Evolutionary conservation across 257 asterid species (phyloP), one percentile per base, ranked within the genome.

Genomic region (Vinca minor): DNA sequence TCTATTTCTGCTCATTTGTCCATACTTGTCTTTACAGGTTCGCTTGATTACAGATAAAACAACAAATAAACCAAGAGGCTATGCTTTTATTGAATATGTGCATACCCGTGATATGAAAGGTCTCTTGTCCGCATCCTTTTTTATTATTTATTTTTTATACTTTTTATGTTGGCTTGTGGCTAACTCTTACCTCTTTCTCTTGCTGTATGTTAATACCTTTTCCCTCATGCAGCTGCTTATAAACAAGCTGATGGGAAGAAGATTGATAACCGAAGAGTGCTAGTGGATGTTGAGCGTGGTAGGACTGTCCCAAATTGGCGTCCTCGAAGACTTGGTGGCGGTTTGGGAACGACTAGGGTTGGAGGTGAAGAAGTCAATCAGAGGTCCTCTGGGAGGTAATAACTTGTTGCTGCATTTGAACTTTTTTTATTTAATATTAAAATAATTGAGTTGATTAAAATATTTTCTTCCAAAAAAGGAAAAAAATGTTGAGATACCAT

Each of bases 251-350:
- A 92, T 81, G 98, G 98, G 71, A 89, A 82, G 79, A 92, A 92
- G 81, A 78, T 92, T 72, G 96, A 92, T 82, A 89, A 89, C 66
- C 78, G 89, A 71, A 82, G 98, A 78, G 98, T 92, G 75, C 83
- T 92, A 71, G 98, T 92, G 73, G 98, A 92, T 80, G 98, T 92
- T 64, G 98, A 92, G 74, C 95, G 98, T 46, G 99, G 98, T 32
- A 87, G 99, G 89, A 93, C 99, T 57, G 99, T 93, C 50, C 96
- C 95, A 39, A 89, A 93, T 69, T 93, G 99, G 99, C 85, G 96
- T 28, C 99, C 99, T 73, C 96, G 99, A 46, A 83, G 96, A 74
- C 96, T 93, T 76, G n/a, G n/a, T n/a, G n/a, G n/a, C n/a, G n/a
- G n/a, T n/a, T n/a, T n/a, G n/a, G n/a, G n/a, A n/a, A n/a, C 99